Base-by-base conservation (phyloP, 1,284 basidiomycete genomes). In the Boletus smithii region DNA sequence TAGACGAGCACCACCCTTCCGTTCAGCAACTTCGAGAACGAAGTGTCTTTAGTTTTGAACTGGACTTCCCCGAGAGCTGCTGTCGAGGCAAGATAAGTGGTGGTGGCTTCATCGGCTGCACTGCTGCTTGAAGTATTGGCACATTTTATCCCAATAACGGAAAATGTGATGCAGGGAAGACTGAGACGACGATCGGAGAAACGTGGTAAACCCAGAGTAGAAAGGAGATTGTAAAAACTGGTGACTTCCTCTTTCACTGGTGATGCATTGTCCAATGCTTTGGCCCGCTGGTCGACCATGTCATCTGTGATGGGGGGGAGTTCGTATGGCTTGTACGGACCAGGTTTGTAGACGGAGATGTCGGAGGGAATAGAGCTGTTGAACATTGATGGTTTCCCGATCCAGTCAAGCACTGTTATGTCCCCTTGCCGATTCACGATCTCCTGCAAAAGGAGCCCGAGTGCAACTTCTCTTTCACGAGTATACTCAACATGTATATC, bases 341-440 rank as follows among this genome's bases (percentile, higher is more conserved):
- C n/a, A 6, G 27, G 8, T 9, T 30, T n/a, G 38, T 51, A 59
- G 30, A 54, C 44, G 2, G 55, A 31, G 20, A 57, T 43, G 1
- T 34, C 14, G 11, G 23, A 18, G 1, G 54, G 54, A 1, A 54
- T 16, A 13, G n/a, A 49, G 36, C 50, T 60, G 20, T 57, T 42
- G 13, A 56, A 57, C 11, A 24, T 29, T 2, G 56, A 60, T 16
- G 58, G 16, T 4, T 39, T 27, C 27, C 58, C 56, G 5, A 30
- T 2, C 56, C 58, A 60, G 38, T 56, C 56, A 4, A 57, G 44
- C 6, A 57, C 52, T 3, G 44, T 46, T 5, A 29, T 32, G 4
- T 45, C 55, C 6, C 31, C 27, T 9, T 36, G 30, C 2, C 51
- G 44, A 16, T 42, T 22, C 8, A 60, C 31, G 3, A 40, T 41